Evolutionary conservation across 495 filamentous ascomycete species (phyloP), one percentile per base, ranked within the genome.

Genomic region (Tuber aestivum): DNA sequence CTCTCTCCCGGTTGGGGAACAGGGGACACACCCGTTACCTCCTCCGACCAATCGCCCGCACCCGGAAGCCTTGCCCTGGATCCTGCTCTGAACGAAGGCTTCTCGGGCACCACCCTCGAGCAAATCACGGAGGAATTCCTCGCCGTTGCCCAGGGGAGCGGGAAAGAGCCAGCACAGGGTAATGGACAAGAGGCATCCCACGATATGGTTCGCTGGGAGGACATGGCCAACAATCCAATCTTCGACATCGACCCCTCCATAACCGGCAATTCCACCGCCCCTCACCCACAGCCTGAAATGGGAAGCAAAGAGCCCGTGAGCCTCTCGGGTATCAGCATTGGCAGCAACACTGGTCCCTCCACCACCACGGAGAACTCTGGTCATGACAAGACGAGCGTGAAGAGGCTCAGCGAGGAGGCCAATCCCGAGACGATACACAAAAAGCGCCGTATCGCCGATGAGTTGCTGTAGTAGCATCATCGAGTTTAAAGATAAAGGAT

Each of bases 201-300:
- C 70, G 79, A 82, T 72, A 70, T 80, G 32, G 78, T 83, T 45
- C 72, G 78, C 42, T 83, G 81, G 81, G 81, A 83, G 44, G 81
- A 83, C 71, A 82, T 82, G 79, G 74, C 76, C n/a, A 79, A 74
- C 0, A 81, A 83, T 70, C 81, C 77, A 56, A 83, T 83, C 38
- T 83, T 83, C 61, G 80, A 82, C 41, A 75, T 83, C 41, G 81
- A 82, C 61, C 76, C 75, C 9, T n/a, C 77, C 4, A 79, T 79
- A 45, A 61, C 76, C 32, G 56, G 27, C 56, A 65, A 35, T 35
- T 65, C 56, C 56, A 65, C 56, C 27, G 14, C 56, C 27, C 32
- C 56, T 18, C 56, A 65, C 56, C 27, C 56, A 65, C 56, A 65
- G 5, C 9, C 27, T 5, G 56, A 65, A 65, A 65, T 65, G 27